Conservation (phyloP, 1,284 basidiomycete species). For the Pascua sp. region DNA sequence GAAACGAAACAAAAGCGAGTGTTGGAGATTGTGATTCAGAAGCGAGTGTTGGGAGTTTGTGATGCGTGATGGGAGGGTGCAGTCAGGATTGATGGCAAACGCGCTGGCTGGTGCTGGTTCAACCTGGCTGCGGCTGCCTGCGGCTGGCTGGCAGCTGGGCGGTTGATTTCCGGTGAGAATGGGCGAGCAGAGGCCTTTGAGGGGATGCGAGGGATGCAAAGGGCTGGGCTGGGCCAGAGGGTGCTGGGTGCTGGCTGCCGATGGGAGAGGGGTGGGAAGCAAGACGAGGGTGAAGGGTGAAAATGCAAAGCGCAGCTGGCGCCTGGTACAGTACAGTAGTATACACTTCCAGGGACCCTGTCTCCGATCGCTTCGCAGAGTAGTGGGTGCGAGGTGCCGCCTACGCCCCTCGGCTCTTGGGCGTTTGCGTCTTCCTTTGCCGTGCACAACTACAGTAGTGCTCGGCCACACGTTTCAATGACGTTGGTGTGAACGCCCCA, state of each 20-base stretch:
- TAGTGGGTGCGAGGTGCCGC: background rate
- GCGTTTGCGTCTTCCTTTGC: background rate
- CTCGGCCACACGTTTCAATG: too few relatives aligned
- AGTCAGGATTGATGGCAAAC: too few relatives aligned
- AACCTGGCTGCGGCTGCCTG: too few relatives aligned
- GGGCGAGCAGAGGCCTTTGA: background rate
- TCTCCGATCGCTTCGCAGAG: background rate
- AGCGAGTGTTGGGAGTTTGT: too few relatives aligned
- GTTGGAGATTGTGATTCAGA: background rate
- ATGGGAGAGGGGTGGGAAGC: background rate
- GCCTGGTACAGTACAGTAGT: background rate
- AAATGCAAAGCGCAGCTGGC: background rate
- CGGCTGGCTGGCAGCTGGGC: background rate
- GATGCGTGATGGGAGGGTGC: too few relatives aligned
- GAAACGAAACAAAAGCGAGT: background rate
- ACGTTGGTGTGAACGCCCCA: too few relatives aligned
- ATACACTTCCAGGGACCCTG: background rate
- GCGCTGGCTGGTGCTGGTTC: too few relatives aligned
- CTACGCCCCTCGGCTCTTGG: background rate
- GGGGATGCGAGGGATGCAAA: background rate
- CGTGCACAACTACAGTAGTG: too few relatives aligned
- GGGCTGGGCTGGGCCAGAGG: background rate
- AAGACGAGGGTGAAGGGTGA: background rate
- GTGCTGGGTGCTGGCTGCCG: too few relatives aligned
- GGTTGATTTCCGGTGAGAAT: background rate